Evolutionary conservation across 805 yeast species (phyloP).

Genomic region (Sugiyamaella marilandica): DNA sequence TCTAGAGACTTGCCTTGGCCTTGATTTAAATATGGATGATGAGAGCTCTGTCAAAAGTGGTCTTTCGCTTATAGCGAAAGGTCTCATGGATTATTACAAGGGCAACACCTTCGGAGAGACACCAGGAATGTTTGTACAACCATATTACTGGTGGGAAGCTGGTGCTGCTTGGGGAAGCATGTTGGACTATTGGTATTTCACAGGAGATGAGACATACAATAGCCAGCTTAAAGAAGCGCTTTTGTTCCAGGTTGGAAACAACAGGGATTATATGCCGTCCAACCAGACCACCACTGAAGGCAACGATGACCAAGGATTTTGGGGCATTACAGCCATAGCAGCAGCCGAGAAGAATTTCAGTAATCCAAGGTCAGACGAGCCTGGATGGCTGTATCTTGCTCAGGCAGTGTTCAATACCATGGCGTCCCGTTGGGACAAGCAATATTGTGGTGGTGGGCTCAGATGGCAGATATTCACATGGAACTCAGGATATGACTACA

Average conservation of each 20-base stretch:
- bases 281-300: constrained; percentile 93
- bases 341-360: constrained; percentile 89
- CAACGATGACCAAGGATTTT: constrained; percentile 95
- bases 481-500: constrained; percentile 92
- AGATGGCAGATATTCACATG: constrained; percentile 95
- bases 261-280: constrained; percentile 76
- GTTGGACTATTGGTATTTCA: constrained; percentile 69
- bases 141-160: constrained; percentile 99
- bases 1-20: neutral
- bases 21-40: constrained; percentile 37
- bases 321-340: constrained; percentile 91
- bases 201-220: constrained; percentile 65
- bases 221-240: constrained; percentile 56
- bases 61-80: constrained; percentile 49
- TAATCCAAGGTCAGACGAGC: constrained; percentile 55
- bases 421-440: constrained; percentile 81
- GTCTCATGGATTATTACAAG: constrained; percentile 65
- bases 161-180: constrained; percentile 93
- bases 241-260: constrained; percentile 65
- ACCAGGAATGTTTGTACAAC: constrained; percentile 79
- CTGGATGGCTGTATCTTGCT: constrained; percentile 77
- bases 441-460: constrained; percentile 77
- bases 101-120: constrained; percentile 66
- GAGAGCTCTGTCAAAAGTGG: constrained; percentile 46
- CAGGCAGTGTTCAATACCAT: constrained; percentile 90